A percentile compares a stretch with the other conserved stretches of the same genome.
phyloP scores from a whole-genome alignment of 2,329 filamentous ascomycete genomes.

The Diaporthe longicolla region DNA sequence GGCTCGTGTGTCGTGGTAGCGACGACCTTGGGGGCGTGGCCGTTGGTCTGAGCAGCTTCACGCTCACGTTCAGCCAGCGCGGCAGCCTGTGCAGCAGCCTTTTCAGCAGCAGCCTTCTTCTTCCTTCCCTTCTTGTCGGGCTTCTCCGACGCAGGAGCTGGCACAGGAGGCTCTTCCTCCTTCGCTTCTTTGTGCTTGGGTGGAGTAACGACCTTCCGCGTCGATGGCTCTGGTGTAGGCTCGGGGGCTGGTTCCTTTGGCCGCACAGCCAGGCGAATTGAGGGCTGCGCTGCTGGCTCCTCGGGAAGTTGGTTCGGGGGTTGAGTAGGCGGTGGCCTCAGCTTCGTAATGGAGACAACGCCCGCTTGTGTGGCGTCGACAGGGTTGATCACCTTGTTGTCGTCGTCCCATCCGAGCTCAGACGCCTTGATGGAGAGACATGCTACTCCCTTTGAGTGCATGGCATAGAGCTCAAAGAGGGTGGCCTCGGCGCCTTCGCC shows the following conservation, averaged over 20 bases:
- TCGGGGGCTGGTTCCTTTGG: conserved; percentile 48
- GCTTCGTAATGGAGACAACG: conserved; percentile 80
- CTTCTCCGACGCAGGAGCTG: conserved; percentile 63
- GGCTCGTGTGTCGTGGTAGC: conserved; percentile 50
- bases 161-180: conserved; percentile 61
- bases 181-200: conserved; percentile 62
- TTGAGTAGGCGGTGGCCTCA: conserved; percentile 67
- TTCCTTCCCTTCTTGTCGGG: conserved; percentile 73
- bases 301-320: conserved; percentile 58
- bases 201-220: conserved; percentile 53
- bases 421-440: conserved; percentile 87
- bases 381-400: conserved; percentile 87
- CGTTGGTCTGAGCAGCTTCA: conserved; percentile 58
- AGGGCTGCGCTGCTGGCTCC: conserved; percentile 46
- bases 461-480: conserved; percentile 94
- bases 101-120: conserved; percentile 74
- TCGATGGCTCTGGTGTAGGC: conserved; percentile 39
- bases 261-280: conserved; percentile 53
- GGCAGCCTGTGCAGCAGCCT: conserved; percentile 56
- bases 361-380: conserved; percentile 83
- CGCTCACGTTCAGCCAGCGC: conserved; percentile 58
- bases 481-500: conserved; percentile 77
- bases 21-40: conserved; percentile 52
- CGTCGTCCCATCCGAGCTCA: conserved; percentile 91
- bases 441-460: conserved; percentile 98